Percentiles rank a stretch among this genome's conserved stretches.
phyloP scores from a whole-genome alignment of 2,329 filamentous ascomycete species.

The Daldinia eschscholtzii region DNA sequence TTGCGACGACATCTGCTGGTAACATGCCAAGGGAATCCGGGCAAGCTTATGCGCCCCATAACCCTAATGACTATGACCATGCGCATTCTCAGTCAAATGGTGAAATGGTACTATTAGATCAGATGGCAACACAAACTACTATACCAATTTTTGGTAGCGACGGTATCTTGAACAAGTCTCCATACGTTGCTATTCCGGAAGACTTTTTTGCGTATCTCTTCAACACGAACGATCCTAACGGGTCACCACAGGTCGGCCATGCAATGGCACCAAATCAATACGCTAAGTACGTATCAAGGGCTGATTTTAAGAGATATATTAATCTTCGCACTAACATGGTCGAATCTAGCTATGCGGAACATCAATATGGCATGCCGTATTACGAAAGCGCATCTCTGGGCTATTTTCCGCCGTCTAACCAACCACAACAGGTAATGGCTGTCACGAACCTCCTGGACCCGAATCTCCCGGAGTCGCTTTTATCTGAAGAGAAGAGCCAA shows the following conservation, averaged over 20 bases:
- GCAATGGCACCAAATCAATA: conserved; percentile 61
- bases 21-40: conserved; percentile 53
- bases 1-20: conserved; percentile 58
- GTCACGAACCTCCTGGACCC: conserved; percentile 88
- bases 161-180: conserved; percentile 82
- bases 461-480: conserved; percentile 79
- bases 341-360: conserved; percentile 64
- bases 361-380: conserved; percentile 64
- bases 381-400: conserved; percentile 64
- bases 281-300: conserved; percentile 60
- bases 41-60: conserved; percentile 56
- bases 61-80: conserved; percentile 63
- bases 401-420: conserved; percentile 68
- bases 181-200: conserved; percentile 84
- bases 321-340: conserved; percentile 34
- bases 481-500: conserved; percentile 89
- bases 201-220: conserved; percentile 90
- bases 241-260: conserved; percentile 65
- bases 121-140: conserved; percentile 73
- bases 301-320: conserved; percentile 1
- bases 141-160: conserved; percentile 91
- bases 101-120: conserved; percentile 72
- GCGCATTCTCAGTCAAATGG: conserved; percentile 58
- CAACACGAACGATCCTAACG: conserved; percentile 72
- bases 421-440: conserved; percentile 85